Conservation (phyloP, 2,329 filamentous ascomycete species). For the Simplicillium sp. region DNA sequence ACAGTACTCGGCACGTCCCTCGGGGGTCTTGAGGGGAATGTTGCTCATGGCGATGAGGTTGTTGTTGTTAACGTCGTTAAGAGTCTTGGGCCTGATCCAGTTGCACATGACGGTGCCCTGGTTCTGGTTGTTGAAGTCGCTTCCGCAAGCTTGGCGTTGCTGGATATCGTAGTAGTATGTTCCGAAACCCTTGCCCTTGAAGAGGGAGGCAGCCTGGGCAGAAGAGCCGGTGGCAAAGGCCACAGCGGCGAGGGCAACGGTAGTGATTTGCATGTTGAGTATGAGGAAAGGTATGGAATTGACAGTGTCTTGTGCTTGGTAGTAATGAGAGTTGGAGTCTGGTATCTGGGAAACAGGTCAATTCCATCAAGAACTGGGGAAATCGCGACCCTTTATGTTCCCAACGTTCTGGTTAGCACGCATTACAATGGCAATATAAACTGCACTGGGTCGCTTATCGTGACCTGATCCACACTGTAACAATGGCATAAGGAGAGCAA, state of each 20-base stretch:
- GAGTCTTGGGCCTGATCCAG: conserved; percentile 1
- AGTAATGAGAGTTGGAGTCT: too few relatives aligned
- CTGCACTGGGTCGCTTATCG: too few relatives aligned
- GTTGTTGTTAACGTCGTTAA: conserved; percentile 8
- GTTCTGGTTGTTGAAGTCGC: conserved; percentile 4
- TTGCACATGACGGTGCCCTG: conserved; percentile 4
- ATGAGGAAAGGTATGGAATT: not conserved
- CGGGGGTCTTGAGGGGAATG: conserved; percentile 6
- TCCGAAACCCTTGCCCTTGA: conserved; percentile 4
- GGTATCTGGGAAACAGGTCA: too few relatives aligned
- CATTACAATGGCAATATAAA: too few relatives aligned
- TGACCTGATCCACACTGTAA: too few relatives aligned
- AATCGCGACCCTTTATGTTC: too few relatives aligned
- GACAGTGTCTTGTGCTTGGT: not conserved
- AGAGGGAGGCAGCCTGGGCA: not conserved
- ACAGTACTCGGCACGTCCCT: conserved; percentile 8
- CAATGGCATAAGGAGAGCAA: too few relatives aligned
- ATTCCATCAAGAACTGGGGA: too few relatives aligned
- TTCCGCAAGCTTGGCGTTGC: conserved; percentile 1
- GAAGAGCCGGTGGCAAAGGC: conserved; percentile 2
- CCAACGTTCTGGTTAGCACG: too few relatives aligned
- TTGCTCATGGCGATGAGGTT: conserved; percentile 11
- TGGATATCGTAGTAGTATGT: conserved; percentile 6
- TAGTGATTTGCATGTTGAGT: conserved; percentile 1
- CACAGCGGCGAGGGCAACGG: not conserved